Percentiles rank a stretch among this genome's conserved stretches.
Conservation (phyloP, 768 basidiomycete species). For the Saitozyma podzolica region DNA sequence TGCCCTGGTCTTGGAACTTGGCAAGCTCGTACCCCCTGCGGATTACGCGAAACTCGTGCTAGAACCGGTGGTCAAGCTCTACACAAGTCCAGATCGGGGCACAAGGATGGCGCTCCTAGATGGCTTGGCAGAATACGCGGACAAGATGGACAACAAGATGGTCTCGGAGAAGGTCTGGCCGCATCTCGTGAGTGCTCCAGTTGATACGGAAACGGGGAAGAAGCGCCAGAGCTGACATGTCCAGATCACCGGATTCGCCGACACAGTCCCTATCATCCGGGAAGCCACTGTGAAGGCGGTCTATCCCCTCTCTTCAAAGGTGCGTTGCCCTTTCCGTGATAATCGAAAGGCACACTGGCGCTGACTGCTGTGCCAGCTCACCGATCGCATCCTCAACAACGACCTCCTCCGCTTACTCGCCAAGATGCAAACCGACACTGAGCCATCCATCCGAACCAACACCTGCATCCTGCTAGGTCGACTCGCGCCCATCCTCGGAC, state of each 20-base stretch:
- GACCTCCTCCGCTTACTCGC: conserved; percentile 90
- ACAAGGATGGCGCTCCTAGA: conserved; percentile 92
- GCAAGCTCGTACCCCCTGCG: conserved; percentile 66
- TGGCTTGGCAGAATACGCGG: conserved; percentile 75
- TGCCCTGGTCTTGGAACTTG: conserved; percentile 84
- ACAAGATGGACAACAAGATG: conserved; percentile 79
- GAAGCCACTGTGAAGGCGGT: conserved; percentile 92
- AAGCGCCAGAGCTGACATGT: neutral
- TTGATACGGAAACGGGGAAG: neutral
- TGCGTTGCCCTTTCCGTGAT: conserved; percentile 41
- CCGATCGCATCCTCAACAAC: conserved; percentile 90
- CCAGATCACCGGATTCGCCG: conserved; percentile 92
- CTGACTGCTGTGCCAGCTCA: conserved; percentile 61
- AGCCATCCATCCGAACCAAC: conserved; percentile 94
- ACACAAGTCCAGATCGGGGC: conserved; percentile 84
- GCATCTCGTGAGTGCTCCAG: conserved; percentile 65
- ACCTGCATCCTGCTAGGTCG: conserved; percentile 94
- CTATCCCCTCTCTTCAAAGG: conserved; percentile 79
- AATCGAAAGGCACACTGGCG: conserved; percentile 7
- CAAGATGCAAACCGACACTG: conserved; percentile 85
- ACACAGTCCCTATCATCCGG: conserved; percentile 89
- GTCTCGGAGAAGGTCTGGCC: conserved; percentile 91
- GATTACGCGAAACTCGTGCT: conserved; percentile 67
- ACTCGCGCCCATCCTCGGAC: conserved; percentile 77
- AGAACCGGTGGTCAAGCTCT: conserved; percentile 78